These are phyloP conservation scores for Trichoderma asperellum DNA, from an alignment of 2,329 filamentous ascomycete species.

Conservation along the genomic window DNA sequence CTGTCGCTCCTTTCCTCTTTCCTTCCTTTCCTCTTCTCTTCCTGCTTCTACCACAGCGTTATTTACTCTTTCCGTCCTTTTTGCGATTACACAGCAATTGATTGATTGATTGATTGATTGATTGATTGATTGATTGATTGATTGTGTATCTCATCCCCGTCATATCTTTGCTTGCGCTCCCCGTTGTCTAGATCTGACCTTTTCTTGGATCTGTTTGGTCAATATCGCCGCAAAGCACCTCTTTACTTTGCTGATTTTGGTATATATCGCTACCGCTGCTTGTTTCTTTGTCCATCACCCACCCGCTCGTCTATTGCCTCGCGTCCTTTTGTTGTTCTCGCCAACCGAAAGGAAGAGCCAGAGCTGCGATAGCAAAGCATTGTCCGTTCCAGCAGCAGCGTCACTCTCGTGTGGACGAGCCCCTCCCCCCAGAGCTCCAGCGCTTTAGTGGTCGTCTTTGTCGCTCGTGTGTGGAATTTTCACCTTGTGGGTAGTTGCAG, in stretches of 20 bases:
- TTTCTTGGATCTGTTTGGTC: constrained; percentile 25
- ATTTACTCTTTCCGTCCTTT: constrained; percentile 17
- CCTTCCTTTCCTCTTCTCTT: constrained; percentile 1
- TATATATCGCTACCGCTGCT: constrained; percentile 21
- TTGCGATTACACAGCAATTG: constrained; percentile 27
- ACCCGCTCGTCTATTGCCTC: not conserved
- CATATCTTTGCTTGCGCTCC: constrained; percentile 16
- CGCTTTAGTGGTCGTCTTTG: not conserved
- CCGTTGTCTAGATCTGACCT: constrained; percentile 13
- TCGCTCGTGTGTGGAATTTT: constrained; percentile 20
- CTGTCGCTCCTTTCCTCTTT: constrained; percentile 4
- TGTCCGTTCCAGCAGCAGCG: constrained; percentile 1
- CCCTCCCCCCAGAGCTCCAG: constrained; percentile 2
- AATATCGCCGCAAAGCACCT: constrained; percentile 20
- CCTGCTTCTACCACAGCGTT: constrained; percentile 21
- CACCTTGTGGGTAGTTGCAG: constrained; percentile 36
- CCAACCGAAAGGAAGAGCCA: not conserved
- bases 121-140: constrained; percentile 28
- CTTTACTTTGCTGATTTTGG: not conserved
- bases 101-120: constrained; percentile 23
- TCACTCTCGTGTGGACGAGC: not conserved
- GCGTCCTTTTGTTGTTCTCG: not conserved
- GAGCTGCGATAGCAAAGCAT: constrained; percentile 4
- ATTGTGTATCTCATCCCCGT: constrained; percentile 15
- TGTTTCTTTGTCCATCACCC: not conserved